A percentile compares a stretch with the other conserved stretches of the same genome.
phyloP scores from a whole-genome alignment of 2,329 filamentous ascomycete genomes.

The Aspergillus jensenii region DNA sequence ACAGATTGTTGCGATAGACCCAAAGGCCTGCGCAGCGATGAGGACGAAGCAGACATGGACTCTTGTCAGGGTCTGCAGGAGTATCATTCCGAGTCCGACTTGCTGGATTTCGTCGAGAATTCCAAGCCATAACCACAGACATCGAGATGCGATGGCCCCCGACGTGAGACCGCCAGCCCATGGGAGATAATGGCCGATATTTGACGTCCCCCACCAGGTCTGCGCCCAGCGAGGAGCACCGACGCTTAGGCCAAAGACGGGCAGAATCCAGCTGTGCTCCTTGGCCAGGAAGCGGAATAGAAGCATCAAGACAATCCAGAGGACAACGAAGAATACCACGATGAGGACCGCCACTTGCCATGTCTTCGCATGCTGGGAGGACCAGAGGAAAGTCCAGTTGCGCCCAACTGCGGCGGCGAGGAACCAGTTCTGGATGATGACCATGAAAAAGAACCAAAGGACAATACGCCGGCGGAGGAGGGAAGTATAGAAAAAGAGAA shows the following conservation, averaged over 20 bases:
- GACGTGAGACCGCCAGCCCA: conserved; percentile 59
- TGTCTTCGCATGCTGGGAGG: conserved; percentile 53
- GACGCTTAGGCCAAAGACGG: conserved; percentile 66
- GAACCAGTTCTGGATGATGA: conserved; percentile 67
- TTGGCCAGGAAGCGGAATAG: conserved; percentile 59
- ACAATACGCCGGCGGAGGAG: conserved; percentile 64
- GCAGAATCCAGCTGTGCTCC: conserved; percentile 66
- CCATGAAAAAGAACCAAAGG: conserved; percentile 65
- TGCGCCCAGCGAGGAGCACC: conserved; percentile 66
- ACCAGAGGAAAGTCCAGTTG: conserved; percentile 66
- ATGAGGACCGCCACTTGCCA: conserved; percentile 59
- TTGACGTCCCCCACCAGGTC: conserved; percentile 64
- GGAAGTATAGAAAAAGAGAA: conserved; percentile 65
- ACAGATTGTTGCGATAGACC: conserved; percentile 61
- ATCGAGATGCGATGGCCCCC: conserved; percentile 57
- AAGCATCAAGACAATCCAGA: conserved; percentile 52
- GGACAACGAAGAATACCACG: conserved; percentile 49
- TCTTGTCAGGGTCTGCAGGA: conserved; percentile 64
- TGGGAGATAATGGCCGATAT: conserved; percentile 61
- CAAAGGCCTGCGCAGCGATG: conserved; percentile 60
- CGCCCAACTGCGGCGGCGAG: conserved; percentile 65
- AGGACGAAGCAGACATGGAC: conserved; percentile 65
- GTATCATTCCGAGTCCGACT: conserved; percentile 67
- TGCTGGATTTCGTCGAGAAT: conserved; percentile 65
- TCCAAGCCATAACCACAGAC: conserved; percentile 67